Evolutionary conservation across 2,329 filamentous ascomycete genomes (phyloP).

Genomic region (Epichloe bromicola): DNA sequence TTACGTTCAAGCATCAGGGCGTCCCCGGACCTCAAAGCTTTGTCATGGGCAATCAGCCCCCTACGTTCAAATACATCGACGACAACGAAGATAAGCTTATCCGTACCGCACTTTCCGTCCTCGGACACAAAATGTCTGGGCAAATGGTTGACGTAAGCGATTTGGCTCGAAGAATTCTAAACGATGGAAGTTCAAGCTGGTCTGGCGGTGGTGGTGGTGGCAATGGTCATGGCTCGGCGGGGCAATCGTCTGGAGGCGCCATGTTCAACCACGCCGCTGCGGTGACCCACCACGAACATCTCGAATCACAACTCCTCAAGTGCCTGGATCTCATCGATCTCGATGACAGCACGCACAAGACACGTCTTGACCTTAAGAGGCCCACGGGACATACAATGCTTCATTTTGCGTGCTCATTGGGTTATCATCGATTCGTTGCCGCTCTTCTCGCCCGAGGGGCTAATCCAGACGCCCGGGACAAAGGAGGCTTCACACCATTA

Average conservation of each 20-base stretch:
- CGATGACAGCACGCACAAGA: slow-evolving; percentile 56
- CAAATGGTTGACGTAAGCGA: slow-evolving; percentile 48
- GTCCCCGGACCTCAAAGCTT: slow-evolving; percentile 24
- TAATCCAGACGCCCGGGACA: slow-evolving; percentile 60
- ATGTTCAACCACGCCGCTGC: slow-evolving; percentile 28
- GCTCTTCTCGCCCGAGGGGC: slow-evolving; percentile 68
- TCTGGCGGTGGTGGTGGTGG: slow-evolving; percentile 19
- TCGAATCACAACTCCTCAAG: slow-evolving; percentile 57
- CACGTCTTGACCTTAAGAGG: slow-evolving; percentile 51
- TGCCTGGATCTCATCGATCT: slow-evolving; percentile 69
- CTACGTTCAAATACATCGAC: slow-evolving; percentile 60
- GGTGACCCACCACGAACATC: slow-evolving; percentile 29
- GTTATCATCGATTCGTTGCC: slow-evolving; percentile 62
- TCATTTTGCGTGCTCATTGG: slow-evolving; percentile 64
- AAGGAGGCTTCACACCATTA: slow-evolving; percentile 68
- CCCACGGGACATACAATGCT: slow-evolving; percentile 68
- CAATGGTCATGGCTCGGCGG: slow-evolving; percentile 16
- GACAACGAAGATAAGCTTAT: slow-evolving; percentile 57
- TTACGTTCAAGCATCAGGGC: slow-evolving; percentile 51
- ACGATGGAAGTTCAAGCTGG: slow-evolving; percentile 34
- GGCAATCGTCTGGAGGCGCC: slow-evolving; percentile 30
- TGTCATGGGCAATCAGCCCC: slow-evolving; percentile 28
- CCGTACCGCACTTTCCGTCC: slow-evolving; percentile 50
- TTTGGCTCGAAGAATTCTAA: slow-evolving; percentile 47
- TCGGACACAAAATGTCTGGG: slow-evolving; percentile 52